Evolutionary conservation across 1,284 basidiomycete species (phyloP), one percentile per base, ranked within the genome.

Genomic region (Moesziomyces parantarcticus): DNA sequence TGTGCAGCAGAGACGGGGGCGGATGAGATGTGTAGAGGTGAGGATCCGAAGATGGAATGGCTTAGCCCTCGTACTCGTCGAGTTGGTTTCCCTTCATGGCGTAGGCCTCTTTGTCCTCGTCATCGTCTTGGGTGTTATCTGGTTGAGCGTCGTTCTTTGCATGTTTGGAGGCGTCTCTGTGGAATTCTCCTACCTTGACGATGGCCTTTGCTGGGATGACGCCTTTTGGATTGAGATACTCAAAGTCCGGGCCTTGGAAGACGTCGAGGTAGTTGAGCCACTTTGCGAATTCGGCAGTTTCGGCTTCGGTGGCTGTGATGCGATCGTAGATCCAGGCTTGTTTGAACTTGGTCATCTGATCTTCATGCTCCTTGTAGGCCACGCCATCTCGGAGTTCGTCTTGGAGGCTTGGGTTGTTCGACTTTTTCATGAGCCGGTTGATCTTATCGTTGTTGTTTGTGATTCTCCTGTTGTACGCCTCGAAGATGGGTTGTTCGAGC

Each of bases 401-500:
- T 49, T 53, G 34, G 56, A 36, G 34, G 3, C 16, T 13, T 4
- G 34, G 34, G 14, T 14, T 36, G 45, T 22, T 20, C 4, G 43
- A 16, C 18, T 75, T 74, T 34, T 52, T 21, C 20, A 89, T 82
- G 48, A 88, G 88, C 59, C 68, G 72, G 8, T 48, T 20, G 29
- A 68, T 47, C 45, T 62, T 74, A 3, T 72, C 61, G 39, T 81
- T 83, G 41, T 71, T 76, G 48, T 80, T 75, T 21, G 76, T 75
- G 23, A 88, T 86, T 84, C 92, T 94, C 50, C 87, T 86, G 13
- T 86, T 86, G 86, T 96, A 96, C 9, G 89, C 89, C 51, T 90
- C 88, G 80, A 93, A 95, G 69, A 95, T 89, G 1, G 95, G 96
- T 76, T 93, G 89, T 85, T 98, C 93, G 39, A 99, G 89, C n/a